Evolutionary conservation across 805 yeast genomes (phyloP).

Genomic region (Henningerozyma blattae): DNA sequence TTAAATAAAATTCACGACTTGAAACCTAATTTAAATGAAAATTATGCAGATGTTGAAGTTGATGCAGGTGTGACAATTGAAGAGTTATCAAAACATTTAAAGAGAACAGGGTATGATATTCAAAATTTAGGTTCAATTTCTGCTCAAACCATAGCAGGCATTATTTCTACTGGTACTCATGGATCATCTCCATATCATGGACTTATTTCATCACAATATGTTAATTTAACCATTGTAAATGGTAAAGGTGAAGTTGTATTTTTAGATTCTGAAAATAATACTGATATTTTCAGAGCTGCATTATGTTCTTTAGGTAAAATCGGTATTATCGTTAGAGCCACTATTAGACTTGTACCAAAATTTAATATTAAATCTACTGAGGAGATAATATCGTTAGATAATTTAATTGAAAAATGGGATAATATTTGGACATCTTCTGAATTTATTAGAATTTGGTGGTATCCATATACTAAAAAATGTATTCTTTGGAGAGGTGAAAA

Average conservation of each 20-base stretch:
- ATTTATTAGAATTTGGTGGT: conserved; percentile 94
- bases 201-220: conserved; percentile 76
- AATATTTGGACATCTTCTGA: conserved; percentile 81
- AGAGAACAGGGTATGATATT: conserved; percentile 55
- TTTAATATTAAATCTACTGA: conserved; percentile 72
- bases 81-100: conserved; percentile 59
- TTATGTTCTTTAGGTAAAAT: conserved; percentile 79
- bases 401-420: conserved; percentile 63
- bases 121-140: conserved; percentile 91
- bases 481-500: conserved; percentile 84
- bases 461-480: conserved; percentile 80
- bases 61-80: conserved; percentile 82
- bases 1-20: conserved; percentile 43
- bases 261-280: conserved; percentile 39
- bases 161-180: conserved; percentile 92
- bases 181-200: conserved; percentile 94
- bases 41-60: conserved; percentile 82
- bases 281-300: conserved; percentile 69
- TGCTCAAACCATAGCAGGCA: conserved; percentile 91
- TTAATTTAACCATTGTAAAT: conserved; percentile 60
- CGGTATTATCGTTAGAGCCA: conserved; percentile 79
- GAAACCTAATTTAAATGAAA: conserved; percentile 39
- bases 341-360: conserved; percentile 72
- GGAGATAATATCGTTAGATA: conserved; percentile 69
- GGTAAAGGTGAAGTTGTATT: conserved; percentile 60